phyloP scores from a whole-genome alignment of 805 yeast genomes.

The Suhomyces canberraensis region DNA sequence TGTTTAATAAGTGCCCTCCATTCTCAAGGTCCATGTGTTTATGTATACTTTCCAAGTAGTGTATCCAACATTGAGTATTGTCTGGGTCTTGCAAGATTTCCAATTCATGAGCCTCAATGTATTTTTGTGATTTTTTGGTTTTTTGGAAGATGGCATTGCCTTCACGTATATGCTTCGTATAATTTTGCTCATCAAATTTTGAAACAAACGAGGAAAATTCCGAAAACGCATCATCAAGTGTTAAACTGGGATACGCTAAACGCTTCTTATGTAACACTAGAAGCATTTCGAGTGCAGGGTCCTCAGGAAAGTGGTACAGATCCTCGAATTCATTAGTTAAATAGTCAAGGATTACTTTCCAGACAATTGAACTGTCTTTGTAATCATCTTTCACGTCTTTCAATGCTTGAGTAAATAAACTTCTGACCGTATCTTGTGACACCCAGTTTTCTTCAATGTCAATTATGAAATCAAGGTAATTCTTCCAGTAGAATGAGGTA shows the following conservation, averaged over 20 bases:
- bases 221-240: constrained; percentile 38
- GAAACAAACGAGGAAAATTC: constrained; percentile 42
- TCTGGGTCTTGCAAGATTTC: constrained; percentile 15
- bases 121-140: constrained; percentile 24
- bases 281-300: constrained; percentile 13
- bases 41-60: constrained; percentile 28
- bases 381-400: constrained; percentile 25
- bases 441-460: constrained; percentile 1
- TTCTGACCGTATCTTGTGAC: constrained; percentile 2
- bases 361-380: constrained; percentile 15
- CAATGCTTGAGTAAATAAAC: constrained; percentile 18
- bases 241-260: constrained; percentile 39
- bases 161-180: constrained; percentile 32
- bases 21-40: constrained; percentile 6
- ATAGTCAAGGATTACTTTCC: constrained; percentile 15
- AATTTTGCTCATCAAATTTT: constrained; percentile 19
- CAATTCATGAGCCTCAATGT: constrained; percentile 37
- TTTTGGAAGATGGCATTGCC: constrained; percentile 31
- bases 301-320: not conserved
- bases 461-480: constrained; percentile 15
- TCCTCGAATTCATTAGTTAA: constrained; percentile 3
- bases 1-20: not conserved
- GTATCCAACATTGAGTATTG: constrained; percentile 22
- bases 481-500: constrained; percentile 18
- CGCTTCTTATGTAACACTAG: constrained; percentile 26